Evolutionary conservation across 805 yeast genomes (phyloP).

Genomic region (Cyberlindnera meyerae): DNA sequence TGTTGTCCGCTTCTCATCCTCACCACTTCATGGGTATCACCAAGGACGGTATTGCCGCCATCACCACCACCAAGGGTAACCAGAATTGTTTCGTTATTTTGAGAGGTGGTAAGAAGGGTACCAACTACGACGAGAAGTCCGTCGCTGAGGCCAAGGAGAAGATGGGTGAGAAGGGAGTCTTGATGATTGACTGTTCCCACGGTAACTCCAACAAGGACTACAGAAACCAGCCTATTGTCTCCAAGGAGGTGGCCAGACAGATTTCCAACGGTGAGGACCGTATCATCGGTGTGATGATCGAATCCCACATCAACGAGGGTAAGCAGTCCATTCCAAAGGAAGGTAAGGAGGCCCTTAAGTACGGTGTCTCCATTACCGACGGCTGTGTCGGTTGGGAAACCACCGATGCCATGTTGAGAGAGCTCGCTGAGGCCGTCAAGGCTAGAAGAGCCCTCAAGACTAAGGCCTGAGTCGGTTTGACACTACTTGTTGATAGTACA

Average conservation of each 20-base stretch:
- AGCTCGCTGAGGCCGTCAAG: slow-evolving; percentile 78
- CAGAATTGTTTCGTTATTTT: slow-evolving; percentile 89
- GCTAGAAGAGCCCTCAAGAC: slow-evolving; percentile 55
- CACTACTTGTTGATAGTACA: too few species aligned
- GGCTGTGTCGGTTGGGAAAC: slow-evolving; percentile 93
- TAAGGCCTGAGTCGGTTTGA: too few species aligned
- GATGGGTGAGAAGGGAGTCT: slow-evolving; percentile 43
- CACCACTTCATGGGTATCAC: slow-evolving; percentile 98
- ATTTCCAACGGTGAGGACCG: slow-evolving; percentile 71
- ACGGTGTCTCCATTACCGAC: slow-evolving; percentile 96
- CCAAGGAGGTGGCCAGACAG: slow-evolving; percentile 75
- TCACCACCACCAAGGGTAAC: slow-evolving; percentile 93
- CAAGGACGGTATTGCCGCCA: slow-evolving; percentile 94
- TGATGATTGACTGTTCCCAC: slow-evolving; percentile 98
- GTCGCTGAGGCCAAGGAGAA: slow-evolving; percentile 69
- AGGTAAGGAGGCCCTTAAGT: slow-evolving; percentile 72
- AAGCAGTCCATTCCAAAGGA: slow-evolving; percentile 81
- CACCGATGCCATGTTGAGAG: slow-evolving; percentile 74
- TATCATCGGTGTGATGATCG: slow-evolving; percentile 94
- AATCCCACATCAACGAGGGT: slow-evolving; percentile 87
- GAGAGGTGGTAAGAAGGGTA: slow-evolving; percentile 93
- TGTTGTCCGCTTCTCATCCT: slow-evolving; percentile 82
- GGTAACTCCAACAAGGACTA: slow-evolving; percentile 94
- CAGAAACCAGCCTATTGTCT: slow-evolving; percentile 94
- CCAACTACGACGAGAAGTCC: slow-evolving; percentile 83